phyloP scores from a whole-genome alignment of 768 basidiomycete genomes.

The Scleroderma citrinum region DNA sequence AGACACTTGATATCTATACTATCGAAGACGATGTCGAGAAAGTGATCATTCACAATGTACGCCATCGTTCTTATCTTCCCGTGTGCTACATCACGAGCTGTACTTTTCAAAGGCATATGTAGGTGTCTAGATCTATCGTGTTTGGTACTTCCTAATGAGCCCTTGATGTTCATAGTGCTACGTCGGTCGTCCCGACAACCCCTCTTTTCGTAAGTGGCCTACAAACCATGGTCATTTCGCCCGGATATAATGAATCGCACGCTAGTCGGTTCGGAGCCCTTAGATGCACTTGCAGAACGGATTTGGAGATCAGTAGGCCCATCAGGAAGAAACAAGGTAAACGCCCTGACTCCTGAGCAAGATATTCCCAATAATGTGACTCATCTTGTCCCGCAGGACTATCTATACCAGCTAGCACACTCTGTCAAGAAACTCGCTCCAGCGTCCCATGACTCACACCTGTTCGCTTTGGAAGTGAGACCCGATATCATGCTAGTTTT shows the following conservation, averaged over 20 bases:
- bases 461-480: constrained; percentile 70
- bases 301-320: constrained; percentile 80
- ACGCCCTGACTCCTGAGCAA: too few relatives aligned
- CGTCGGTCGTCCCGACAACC: constrained; percentile 81
- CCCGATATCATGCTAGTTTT: background rate
- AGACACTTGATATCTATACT: constrained; percentile 68
- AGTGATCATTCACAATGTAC: constrained; percentile 51
- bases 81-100: background rate
- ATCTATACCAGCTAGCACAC: constrained; percentile 71
- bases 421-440: constrained; percentile 72
- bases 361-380: too few relatives aligned
- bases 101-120: constrained; percentile 44
- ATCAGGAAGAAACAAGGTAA: constrained; percentile 88
- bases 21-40: constrained; percentile 44
- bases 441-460: constrained; percentile 67
- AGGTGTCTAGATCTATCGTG: constrained; percentile 15
- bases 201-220: constrained; percentile 67
- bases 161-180: constrained; percentile 53
- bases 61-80: too few relatives aligned
- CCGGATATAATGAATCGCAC: background rate
- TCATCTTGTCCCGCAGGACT: constrained; percentile 56
- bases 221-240: background rate
- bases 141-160: background rate
- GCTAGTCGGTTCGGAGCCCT: constrained; percentile 76
- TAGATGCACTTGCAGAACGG: constrained; percentile 56